phyloP scores from a whole-genome alignment of 2,329 filamentous ascomycete genomes.

The Penicillium olsonii region DNA sequence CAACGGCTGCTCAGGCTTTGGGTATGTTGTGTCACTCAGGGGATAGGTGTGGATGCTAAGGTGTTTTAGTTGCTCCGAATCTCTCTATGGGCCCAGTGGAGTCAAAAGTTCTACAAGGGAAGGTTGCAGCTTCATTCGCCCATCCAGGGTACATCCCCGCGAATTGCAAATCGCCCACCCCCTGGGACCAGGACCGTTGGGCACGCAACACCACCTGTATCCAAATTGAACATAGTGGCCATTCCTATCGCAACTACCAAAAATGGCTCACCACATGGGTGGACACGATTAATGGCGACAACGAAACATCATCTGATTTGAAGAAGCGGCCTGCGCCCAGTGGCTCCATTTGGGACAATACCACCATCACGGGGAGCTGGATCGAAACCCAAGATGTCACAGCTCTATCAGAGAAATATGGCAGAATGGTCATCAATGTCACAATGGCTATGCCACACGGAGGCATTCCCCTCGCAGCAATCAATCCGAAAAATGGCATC shows the following conservation, averaged over 20 bases:
- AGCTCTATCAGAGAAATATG: constrained; percentile 50
- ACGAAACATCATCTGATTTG: constrained; percentile 45
- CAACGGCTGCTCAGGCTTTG: constrained; percentile 72
- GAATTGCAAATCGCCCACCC: constrained; percentile 65
- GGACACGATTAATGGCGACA: constrained; percentile 47
- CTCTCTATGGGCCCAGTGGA: constrained; percentile 62
- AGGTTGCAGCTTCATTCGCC: constrained; percentile 63
- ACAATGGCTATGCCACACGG: constrained; percentile 76
- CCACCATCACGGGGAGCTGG: constrained; percentile 70
- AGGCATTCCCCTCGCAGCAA: constrained; percentile 66
- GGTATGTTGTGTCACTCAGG: constrained; percentile 30
- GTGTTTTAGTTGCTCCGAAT: constrained; percentile 63
- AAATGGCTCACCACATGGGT: constrained; percentile 62
- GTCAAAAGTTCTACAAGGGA: constrained; percentile 52
- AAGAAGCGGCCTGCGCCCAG: constrained; percentile 59
- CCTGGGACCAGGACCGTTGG: constrained; percentile 38
- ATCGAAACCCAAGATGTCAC: constrained; percentile 62
- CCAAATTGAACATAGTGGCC: constrained; percentile 68
- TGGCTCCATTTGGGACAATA: constrained; percentile 70
- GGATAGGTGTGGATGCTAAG: background rate
- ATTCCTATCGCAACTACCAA: constrained; percentile 68
- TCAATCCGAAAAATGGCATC: constrained; percentile 63
- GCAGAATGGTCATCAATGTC: constrained; percentile 71
- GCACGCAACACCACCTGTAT: constrained; percentile 62
- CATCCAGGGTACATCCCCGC: constrained; percentile 59